phyloP scores from a whole-genome alignment of 2,329 filamentous ascomycete genomes.

The Ambrosiella beaveri region DNA sequence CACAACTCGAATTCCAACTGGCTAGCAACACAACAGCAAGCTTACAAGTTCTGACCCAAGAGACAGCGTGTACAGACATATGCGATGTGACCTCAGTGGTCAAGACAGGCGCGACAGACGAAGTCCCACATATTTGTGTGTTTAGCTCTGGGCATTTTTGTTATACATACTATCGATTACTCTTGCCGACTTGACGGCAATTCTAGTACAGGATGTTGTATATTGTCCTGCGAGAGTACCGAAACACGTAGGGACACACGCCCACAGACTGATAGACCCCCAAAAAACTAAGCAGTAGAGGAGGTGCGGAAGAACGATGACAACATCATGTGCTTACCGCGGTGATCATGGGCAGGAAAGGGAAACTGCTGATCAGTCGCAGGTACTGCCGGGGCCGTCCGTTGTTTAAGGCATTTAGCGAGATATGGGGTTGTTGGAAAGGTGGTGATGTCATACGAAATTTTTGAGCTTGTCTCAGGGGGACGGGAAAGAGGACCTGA shows the following conservation, averaged over 20 bases:
- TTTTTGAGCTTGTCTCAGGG: background rate
- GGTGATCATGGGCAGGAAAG: background rate
- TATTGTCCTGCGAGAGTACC: background rate
- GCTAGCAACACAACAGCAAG: background rate
- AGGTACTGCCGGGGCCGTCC: too few relatives aligned
- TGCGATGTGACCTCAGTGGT: background rate
- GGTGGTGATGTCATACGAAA: background rate
- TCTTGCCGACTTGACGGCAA: background rate
- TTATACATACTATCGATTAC: background rate
- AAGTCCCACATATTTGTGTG: background rate
- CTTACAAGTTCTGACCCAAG: background rate
- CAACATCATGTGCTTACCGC: too few relatives aligned
- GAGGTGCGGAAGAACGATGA: background rate
- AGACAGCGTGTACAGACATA: background rate
- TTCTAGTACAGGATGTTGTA: background rate
- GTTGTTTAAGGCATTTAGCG: too few relatives aligned
- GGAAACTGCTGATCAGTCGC: background rate
- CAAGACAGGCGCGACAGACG: background rate
- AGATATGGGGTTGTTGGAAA: background rate
- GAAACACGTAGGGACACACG: background rate
- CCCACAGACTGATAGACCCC: too few relatives aligned
- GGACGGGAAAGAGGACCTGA: too few relatives aligned
- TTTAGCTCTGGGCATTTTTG: too few relatives aligned
- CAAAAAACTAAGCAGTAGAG: too few relatives aligned
- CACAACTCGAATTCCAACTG: background rate